Conservation (phyloP, 805 yeast species). For the Cyberlindnera americana region DNA sequence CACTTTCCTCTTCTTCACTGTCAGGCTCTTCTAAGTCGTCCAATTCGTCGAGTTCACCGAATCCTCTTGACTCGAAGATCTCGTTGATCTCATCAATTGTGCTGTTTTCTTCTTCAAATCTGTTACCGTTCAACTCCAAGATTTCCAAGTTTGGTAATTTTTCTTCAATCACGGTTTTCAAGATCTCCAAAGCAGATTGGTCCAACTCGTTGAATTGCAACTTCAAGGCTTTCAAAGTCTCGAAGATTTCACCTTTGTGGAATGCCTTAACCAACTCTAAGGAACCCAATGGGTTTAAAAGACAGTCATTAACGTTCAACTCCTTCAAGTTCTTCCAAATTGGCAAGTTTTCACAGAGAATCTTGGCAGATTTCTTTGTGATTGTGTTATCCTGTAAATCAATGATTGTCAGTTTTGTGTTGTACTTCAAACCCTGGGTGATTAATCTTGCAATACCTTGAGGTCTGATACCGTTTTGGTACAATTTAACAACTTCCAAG, state of each 20-base stretch:
- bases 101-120: constrained; percentile 84
- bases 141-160: constrained; percentile 57
- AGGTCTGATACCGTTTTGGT: constrained; percentile 97
- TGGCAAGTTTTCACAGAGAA: constrained; percentile 57
- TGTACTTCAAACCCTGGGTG: constrained; percentile 62
- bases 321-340: constrained; percentile 70
- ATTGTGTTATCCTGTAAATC: constrained; percentile 96
- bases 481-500: constrained; percentile 70
- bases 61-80: constrained; percentile 66
- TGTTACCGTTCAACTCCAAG: constrained; percentile 90
- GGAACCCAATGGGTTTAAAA: constrained; percentile 78
- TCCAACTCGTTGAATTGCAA: constrained; percentile 89
- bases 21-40: constrained; percentile 89
- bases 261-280: constrained; percentile 49
- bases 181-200: constrained; percentile 53
- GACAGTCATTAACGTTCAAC: constrained; percentile 84
- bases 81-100: constrained; percentile 56
- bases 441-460: constrained; percentile 79
- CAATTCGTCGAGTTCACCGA: constrained; percentile 85
- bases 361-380: constrained; percentile 62
- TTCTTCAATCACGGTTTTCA: constrained; percentile 50
- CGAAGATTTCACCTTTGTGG: constrained; percentile 34
- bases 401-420: constrained; percentile 57
- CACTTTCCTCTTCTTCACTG: constrained; percentile 54
- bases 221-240: constrained; percentile 53